phyloP scores from a whole-genome alignment of 139 green algal genomes.

The Diplosphaera chodatii region DNA sequence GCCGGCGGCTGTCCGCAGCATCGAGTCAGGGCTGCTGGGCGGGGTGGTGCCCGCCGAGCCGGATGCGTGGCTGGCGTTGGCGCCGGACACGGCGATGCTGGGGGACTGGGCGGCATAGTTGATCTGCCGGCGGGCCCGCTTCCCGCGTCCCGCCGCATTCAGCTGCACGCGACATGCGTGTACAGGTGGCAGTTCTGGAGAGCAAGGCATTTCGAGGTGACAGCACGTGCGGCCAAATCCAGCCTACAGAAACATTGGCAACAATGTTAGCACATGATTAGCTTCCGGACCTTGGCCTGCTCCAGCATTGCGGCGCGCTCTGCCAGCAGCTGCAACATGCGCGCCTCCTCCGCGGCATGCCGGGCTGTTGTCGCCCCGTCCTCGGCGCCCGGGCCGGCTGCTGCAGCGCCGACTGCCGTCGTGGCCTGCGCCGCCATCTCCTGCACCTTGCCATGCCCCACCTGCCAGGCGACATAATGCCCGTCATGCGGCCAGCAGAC shows the following conservation, averaged over 20 bases:
- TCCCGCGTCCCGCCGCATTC: background rate
- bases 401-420: slow-evolving; percentile 11
- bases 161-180: too few species aligned
- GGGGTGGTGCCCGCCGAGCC: background rate
- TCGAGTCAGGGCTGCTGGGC: background rate
- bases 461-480: too few species aligned
- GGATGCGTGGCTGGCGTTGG: background rate
- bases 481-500: too few species aligned
- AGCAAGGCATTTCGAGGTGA: too few species aligned
- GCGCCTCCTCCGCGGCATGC: background rate
- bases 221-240: too few species aligned
- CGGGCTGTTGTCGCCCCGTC: too few species aligned
- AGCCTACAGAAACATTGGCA: too few species aligned
- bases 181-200: too few species aligned
- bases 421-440: background rate
- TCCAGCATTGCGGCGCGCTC: background rate
- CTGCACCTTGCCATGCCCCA: background rate
- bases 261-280: too few species aligned
- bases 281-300: background rate
- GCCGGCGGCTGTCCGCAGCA: too few species aligned
- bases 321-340: background rate
- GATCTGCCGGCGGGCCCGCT: background rate
- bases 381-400: too few species aligned
- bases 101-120: background rate
- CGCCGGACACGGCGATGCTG: too few species aligned